Evolutionary conservation across 331 rosid genomes (phyloP).

Genomic region (Ulmus americana): DNA sequence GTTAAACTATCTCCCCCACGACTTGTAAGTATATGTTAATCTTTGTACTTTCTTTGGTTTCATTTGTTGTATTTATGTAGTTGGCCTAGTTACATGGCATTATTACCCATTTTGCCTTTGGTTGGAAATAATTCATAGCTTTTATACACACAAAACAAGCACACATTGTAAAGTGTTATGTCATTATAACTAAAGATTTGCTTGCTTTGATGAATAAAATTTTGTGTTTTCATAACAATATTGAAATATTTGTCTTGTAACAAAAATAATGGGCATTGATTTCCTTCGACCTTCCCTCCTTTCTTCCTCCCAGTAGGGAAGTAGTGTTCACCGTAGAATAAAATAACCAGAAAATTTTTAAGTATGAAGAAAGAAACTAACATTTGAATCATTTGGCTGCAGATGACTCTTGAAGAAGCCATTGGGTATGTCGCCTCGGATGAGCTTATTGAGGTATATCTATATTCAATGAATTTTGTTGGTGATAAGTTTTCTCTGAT

Average conservation of each 20-base stretch:
- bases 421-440: slow-evolving; percentile 94
- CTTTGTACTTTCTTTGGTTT: slow-evolving; percentile 8
- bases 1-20: slow-evolving; percentile 92
- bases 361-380: slow-evolving; percentile 2
- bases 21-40: slow-evolving; percentile 50
- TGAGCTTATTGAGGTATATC: slow-evolving; percentile 80
- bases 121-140: neutral
- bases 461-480: neutral
- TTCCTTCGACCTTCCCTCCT: neutral
- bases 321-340: neutral
- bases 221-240: neutral
- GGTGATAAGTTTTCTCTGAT: neutral
- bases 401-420: slow-evolving; percentile 96
- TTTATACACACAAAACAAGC: neutral
- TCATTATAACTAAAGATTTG: neutral
- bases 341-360: neutral
- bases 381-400: slow-evolving; percentile 35
- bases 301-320: neutral
- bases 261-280: neutral
- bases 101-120: neutral
- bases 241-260: neutral
- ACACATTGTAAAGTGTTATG: neutral
- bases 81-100: neutral
- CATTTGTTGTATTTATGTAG: neutral
- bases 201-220: neutral